phyloP scores from a whole-genome alignment of 768 basidiomycete genomes.

The Holtermannia corniformis region DNA sequence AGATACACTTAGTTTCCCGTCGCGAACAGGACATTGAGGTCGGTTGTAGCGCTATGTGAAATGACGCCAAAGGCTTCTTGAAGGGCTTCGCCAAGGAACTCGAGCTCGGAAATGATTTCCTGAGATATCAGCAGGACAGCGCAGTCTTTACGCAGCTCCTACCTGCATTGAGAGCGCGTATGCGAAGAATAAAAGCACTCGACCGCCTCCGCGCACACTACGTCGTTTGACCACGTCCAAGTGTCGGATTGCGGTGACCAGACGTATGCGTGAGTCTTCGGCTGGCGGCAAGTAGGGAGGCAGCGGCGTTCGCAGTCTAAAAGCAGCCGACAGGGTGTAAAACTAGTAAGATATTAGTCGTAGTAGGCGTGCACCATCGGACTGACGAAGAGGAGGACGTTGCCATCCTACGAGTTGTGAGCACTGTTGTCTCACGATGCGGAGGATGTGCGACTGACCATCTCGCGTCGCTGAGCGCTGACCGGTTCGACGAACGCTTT shows the following conservation, averaged over 20 bases:
- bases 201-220: slow-evolving; percentile 67
- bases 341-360: slow-evolving; percentile 13
- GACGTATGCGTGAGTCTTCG: slow-evolving; percentile 65
- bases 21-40: slow-evolving; percentile 70
- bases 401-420: slow-evolving; percentile 57
- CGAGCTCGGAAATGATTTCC: slow-evolving; percentile 82
- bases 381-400: slow-evolving; percentile 66
- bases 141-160: slow-evolving; percentile 10
- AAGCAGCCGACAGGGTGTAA: slow-evolving; percentile 36
- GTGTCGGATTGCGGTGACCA: slow-evolving; percentile 73
- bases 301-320: slow-evolving; percentile 56
- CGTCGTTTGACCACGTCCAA: slow-evolving; percentile 82
- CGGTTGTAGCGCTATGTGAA: slow-evolving; percentile 59
- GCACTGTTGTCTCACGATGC: not conserved
- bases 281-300: slow-evolving; percentile 94
- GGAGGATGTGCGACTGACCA: slow-evolving; percentile 47
- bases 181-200: slow-evolving; percentile 77
- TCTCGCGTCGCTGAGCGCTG: slow-evolving; percentile 76
- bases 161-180: slow-evolving; percentile 80
- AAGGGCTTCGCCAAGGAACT: slow-evolving; percentile 64
- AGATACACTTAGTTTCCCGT: not conserved
- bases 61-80: slow-evolving; percentile 91
- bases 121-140: slow-evolving; percentile 35
- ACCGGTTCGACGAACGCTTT: slow-evolving; percentile 85
- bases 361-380: not conserved